Conservation (phyloP, 164 flowering plant genomes). For the Protea cynaroides region DNA sequence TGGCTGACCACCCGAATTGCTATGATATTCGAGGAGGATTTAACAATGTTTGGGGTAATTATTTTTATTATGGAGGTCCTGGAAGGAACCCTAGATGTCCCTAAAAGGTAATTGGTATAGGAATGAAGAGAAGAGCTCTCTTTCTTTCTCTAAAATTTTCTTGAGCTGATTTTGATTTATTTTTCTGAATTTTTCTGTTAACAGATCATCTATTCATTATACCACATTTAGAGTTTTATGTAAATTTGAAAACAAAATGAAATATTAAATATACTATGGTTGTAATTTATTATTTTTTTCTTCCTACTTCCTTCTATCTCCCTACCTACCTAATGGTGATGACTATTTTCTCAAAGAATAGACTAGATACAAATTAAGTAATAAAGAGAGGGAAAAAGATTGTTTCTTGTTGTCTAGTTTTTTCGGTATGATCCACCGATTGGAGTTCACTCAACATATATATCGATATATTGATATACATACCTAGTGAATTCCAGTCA, state of each 20-base stretch:
- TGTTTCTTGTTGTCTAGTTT: no score
- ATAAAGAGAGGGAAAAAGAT: no score
- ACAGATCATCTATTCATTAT: neutral
- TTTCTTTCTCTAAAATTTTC: neutral
- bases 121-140: neutral
- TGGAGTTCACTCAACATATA: no score
- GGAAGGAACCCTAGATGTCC: conserved; percentile 83
- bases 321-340: neutral
- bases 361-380: no score
- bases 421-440: no score
- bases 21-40: conserved; percentile 69
- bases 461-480: no score
- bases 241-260: neutral
- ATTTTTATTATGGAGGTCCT: conserved; percentile 95
- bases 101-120: conserved; percentile 23
- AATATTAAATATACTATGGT: neutral
- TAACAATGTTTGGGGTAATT: conserved; percentile 80
- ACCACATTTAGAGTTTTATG: neutral
- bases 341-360: no score
- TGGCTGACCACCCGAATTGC: conserved; percentile 84
- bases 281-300: neutral
- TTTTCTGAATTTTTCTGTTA: neutral
- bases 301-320: neutral
- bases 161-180: neutral
- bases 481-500: no score